These are phyloP conservation scores for Malus sieversii DNA, from an alignment of 306 rosid species.

Conservation along the genomic window DNA sequence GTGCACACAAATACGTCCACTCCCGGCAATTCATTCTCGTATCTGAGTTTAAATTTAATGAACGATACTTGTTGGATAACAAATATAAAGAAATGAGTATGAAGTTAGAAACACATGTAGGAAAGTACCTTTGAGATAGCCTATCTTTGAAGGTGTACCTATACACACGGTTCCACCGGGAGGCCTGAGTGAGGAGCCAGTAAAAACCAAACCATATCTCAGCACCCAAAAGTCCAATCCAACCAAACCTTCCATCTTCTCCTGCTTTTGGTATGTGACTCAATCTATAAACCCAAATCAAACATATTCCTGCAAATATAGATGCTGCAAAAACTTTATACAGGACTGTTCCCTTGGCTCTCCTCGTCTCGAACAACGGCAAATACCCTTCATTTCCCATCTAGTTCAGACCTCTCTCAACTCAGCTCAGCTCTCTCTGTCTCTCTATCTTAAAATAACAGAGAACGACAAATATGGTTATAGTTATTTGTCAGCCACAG, in stretches of 20 bases:
- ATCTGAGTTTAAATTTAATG: constrained; percentile 23
- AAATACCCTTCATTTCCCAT: constrained; percentile 4
- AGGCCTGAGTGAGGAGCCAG: constrained; percentile 65
- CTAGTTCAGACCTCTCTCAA: not conserved
- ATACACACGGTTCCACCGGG: constrained; percentile 51
- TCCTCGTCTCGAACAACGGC: constrained; percentile 56
- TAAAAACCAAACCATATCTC: constrained; percentile 81
- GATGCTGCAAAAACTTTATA: constrained; percentile 41
- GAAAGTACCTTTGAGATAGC: constrained; percentile 52
- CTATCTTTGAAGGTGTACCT: constrained; percentile 46
- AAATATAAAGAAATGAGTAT: too few relatives aligned
- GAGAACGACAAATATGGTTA: not conserved
- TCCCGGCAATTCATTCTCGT: constrained; percentile 40
- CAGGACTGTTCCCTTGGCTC: constrained; percentile 28
- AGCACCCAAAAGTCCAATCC: constrained; percentile 55
- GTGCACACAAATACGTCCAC: constrained; percentile 89
- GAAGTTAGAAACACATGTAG: too few relatives aligned
- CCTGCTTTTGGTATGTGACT: constrained; percentile 26
- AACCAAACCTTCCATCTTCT: constrained; percentile 36
- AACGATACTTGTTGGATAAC: too few relatives aligned
- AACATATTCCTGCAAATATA: constrained; percentile 43
- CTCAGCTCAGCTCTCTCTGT: not conserved
- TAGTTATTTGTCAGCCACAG: not conserved
- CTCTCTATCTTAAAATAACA: not conserved
- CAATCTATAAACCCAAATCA: constrained; percentile 57